These are phyloP conservation scores for Aspergillus proliferans DNA, from an alignment of 2,329 filamentous ascomycete genomes.

Conservation along the genomic window DNA sequence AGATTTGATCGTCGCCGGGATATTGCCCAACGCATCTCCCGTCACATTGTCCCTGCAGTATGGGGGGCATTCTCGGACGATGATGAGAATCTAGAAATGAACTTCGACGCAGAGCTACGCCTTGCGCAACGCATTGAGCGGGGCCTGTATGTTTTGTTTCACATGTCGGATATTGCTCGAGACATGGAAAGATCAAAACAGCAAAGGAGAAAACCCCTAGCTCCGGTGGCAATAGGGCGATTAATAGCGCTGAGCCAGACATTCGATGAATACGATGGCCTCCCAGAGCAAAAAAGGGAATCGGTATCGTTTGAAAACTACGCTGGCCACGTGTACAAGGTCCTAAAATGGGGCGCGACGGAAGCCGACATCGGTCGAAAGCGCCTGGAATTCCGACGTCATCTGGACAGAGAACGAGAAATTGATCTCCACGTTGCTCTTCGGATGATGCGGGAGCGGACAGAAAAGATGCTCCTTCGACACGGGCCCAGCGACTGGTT, in stretches of 20 bases:
- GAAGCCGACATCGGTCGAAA: constrained; percentile 21
- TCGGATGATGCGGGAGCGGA: constrained; percentile 24
- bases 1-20: constrained; percentile 17
- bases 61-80: constrained; percentile 20
- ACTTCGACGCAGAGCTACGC: constrained; percentile 19
- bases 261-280: constrained; percentile 16
- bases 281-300: constrained; percentile 8
- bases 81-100: constrained; percentile 17
- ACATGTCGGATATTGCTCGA: constrained; percentile 22
- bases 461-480: constrained; percentile 23
- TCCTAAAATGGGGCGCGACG: constrained; percentile 16
- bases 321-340: constrained; percentile 17
- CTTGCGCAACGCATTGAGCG: constrained; percentile 20
- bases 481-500: constrained; percentile 23
- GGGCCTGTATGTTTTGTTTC: constrained; percentile 23
- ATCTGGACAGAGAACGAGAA: constrained; percentile 18
- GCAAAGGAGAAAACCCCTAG: constrained; percentile 4
- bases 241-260: constrained; percentile 11
- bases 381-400: constrained; percentile 17
- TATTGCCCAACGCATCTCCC: constrained; percentile 15
- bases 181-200: constrained; percentile 10
- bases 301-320: constrained; percentile 14
- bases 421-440: constrained; percentile 23
- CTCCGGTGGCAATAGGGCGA: constrained; percentile 11
- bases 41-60: constrained; percentile 21